Base-by-base conservation (phyloP, 2,329 filamentous ascomycete species). In the Dactylellina parvicollis region DNA sequence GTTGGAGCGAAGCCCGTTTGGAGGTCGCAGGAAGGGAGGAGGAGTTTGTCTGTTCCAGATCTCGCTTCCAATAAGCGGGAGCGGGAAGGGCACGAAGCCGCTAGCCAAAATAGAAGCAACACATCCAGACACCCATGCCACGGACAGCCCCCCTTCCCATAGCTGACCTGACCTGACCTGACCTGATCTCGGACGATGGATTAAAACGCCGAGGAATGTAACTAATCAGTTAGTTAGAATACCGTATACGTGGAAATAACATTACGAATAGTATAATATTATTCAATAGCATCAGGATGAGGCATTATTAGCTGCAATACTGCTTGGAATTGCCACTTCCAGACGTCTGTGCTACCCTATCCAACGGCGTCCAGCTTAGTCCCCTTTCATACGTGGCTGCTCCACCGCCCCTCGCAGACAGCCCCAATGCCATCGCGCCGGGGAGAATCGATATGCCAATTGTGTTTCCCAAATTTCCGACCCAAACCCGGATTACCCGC, bases 11-110 rank as follows among this genome's bases (percentile, higher is more conserved):
- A 20, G 40, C n/a, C n/a, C n/a, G n/a, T n/a, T n/a, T n/a, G n/a
- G n/a, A n/a, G 36, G 36, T 20, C 24, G 36, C 40, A 16, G 26
- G 24, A 32, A 40, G 52, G 36, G 22, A 36, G 55, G 20, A 47
- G 47, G 24, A 22, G 26, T 44, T 32, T 34, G 61, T 59, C 50
- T 67, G 62, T 67, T 67, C 62, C 62, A 72, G 67, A 72, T 72
- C 67, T 72, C 67, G 67, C 67, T 72, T 72, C 67, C 67, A 72
- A 65, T 72, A 64, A 59, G 66, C 66, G 66, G 66, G 66, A 72
- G 66, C 66, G 66, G 66, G 66, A 72, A 72, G 59, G 66, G 66
- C 66, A 72, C 66, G 66, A 72, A 72, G 66, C 66, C 59, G 67
- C 59, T 65, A 72, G 67, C 67, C 67, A 72, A 72, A 72, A 72